These are phyloP conservation scores for Neonectria neomacrospora DNA, from an alignment of 2,329 filamentous ascomycete genomes.

Conservation along the genomic window DNA sequence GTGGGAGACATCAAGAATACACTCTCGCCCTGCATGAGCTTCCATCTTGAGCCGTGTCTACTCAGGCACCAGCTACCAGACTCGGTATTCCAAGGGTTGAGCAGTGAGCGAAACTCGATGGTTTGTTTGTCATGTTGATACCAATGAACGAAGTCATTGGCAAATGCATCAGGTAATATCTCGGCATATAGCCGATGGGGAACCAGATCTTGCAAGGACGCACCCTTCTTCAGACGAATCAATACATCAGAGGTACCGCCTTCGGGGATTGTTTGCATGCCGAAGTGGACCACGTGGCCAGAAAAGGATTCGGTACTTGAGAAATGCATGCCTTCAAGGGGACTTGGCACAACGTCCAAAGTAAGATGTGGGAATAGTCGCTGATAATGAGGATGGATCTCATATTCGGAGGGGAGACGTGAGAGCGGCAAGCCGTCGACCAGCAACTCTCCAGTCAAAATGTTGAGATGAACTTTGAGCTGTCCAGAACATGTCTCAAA, in stretches of 20 bases:
- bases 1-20: neutral
- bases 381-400: constrained; percentile 1
- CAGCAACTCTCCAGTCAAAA: constrained; percentile 31
- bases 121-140: constrained; percentile 45
- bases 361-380: constrained; percentile 23
- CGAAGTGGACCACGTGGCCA: constrained; percentile 38
- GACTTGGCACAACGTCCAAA: constrained; percentile 35
- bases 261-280: constrained; percentile 51
- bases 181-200: constrained; percentile 45
- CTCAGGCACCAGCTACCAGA: constrained; percentile 35
- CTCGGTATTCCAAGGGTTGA: constrained; percentile 42
- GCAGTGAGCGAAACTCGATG: constrained; percentile 48
- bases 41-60: constrained; percentile 35
- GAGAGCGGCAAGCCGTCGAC: constrained; percentile 23
- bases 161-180: constrained; percentile 50
- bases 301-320: constrained; percentile 49
- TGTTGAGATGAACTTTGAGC: constrained; percentile 19
- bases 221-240: constrained; percentile 42
- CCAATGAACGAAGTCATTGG: constrained; percentile 59
- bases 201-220: constrained; percentile 44
- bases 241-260: constrained; percentile 47
- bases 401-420: constrained; percentile 18
- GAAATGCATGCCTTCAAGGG: constrained; percentile 50
- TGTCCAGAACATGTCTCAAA: neutral
- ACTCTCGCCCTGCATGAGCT: neutral